Evolutionary conservation across 2,329 filamentous ascomycete species (phyloP).

Genomic region (Diaporthe citri): DNA sequence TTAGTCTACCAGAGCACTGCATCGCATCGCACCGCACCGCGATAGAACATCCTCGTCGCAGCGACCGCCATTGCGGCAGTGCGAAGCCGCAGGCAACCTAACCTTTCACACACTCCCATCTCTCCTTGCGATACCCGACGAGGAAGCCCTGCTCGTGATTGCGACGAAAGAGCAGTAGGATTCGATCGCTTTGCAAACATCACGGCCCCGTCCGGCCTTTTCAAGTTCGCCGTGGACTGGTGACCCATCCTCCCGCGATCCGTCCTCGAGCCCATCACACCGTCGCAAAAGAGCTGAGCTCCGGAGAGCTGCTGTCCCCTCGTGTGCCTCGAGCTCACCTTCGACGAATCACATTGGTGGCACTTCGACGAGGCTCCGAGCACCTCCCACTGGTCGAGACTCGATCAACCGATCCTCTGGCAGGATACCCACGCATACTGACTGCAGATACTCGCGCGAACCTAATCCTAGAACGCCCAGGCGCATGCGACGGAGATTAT

Average conservation of each 20-base stretch:
- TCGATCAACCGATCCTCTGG: constrained; percentile 10
- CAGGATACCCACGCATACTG: constrained; percentile 21
- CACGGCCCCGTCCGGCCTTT: neutral
- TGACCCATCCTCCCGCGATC: neutral
- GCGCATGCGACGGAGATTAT: constrained; percentile 24
- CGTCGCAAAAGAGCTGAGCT: constrained; percentile 23
- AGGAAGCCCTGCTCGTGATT: constrained; percentile 17
- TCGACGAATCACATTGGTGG: constrained; percentile 17
- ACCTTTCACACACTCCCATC: constrained; percentile 6
- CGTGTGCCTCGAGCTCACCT: constrained; percentile 9
- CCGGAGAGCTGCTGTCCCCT: neutral
- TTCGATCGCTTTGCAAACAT: constrained; percentile 21
- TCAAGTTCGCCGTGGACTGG: neutral
- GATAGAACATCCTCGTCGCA: neutral
- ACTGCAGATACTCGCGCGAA: constrained; percentile 13
- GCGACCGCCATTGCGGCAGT: neutral
- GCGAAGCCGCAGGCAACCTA: neutral
- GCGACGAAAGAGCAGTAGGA: constrained; percentile 11
- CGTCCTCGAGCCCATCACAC: constrained; percentile 1
- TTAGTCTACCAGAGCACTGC: constrained; percentile 11
- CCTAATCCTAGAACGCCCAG: constrained; percentile 22
- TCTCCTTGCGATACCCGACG: neutral
- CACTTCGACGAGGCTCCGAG: constrained; percentile 24
- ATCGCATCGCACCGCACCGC: constrained; percentile 9
- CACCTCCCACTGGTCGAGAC: constrained; percentile 22